Evolutionary conservation across 345 rosid genomes (phyloP), one percentile per base, ranked within the genome.

Genomic region (Physaria fendleri): DNA sequence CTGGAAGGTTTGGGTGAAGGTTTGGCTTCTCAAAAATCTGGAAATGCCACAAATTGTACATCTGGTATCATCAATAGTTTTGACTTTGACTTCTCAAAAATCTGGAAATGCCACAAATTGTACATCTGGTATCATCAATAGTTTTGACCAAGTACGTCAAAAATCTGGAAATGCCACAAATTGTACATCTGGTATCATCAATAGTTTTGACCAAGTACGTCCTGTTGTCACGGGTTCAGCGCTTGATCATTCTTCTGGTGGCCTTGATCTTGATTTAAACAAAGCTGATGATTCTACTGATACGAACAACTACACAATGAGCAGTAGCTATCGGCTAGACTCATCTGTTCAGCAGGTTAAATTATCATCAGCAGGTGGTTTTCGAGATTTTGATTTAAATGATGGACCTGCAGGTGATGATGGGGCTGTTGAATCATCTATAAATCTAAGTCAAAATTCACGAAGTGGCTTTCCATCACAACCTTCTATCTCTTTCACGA

Each of bases 191-290:
- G 41, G 17, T 37, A 37, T 37, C 41, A 37, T 17, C 41, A 14
- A 37, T 37, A 37, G 17, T 37, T 37, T 6, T 37, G 41, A 37
- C 41, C 41, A 14, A 13, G 17, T 13, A 13, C 41, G 17, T 13
- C 6, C 41, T 13, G 17, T 16, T 16, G 41, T 37, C 41, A 37
- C 6, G 41, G 41, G 41, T 37, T 37, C 17, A 14, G 41, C 41
- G 17, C 41, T 14, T 37, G 41, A 37, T 37, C 41, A 82, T 40
- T 65, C 75, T 14, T 74, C 78, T 55, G 87, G 88, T 2, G 90
- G 95, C 7, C 80, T 88, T 53, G 98, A 79, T 74, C 83, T 92
- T 73, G 98, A 92, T 76, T 62, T 92, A 76, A 88, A 92, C 64
- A 79, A 68, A 69, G 72, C 76, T 23, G 95, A 86, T 61, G 95